phyloP scores from a whole-genome alignment of 768 basidiomycete genomes.

The Mycena indigotica region DNA sequence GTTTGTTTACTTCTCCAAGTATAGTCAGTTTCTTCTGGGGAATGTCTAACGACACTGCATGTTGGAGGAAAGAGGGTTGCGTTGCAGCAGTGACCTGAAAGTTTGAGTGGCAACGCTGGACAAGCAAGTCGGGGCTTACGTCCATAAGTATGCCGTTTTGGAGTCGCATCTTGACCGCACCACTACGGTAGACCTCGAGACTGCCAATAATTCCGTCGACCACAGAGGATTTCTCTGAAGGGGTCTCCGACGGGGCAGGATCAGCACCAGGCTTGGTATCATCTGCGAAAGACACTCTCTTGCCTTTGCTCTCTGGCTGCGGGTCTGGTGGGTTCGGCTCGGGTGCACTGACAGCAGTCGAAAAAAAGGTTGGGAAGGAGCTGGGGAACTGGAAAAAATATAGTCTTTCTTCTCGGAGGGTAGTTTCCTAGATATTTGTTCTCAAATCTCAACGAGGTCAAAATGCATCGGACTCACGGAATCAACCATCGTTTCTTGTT shows the following conservation, averaged over 20 bases:
- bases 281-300: slow-evolving; percentile 66
- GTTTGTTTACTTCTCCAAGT: slow-evolving; percentile 84
- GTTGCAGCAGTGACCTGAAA: slow-evolving; percentile 77
- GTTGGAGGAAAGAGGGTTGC: slow-evolving; percentile 86
- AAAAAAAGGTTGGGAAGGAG: slow-evolving; percentile 75
- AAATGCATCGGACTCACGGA: slow-evolving; percentile 26
- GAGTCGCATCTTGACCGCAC: slow-evolving; percentile 84
- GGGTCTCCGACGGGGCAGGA: slow-evolving; percentile 28
- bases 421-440: slow-evolving; percentile 42
- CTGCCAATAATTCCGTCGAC: slow-evolving; percentile 82
- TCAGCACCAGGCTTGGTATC: slow-evolving; percentile 58
- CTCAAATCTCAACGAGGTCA: slow-evolving; percentile 1
- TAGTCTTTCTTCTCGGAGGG: slow-evolving; percentile 62
- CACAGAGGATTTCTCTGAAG: slow-evolving; percentile 32
- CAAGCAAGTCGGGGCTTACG: slow-evolving; percentile 45
- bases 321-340: slow-evolving; percentile 34
- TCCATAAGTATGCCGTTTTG: slow-evolving; percentile 81
- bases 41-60: slow-evolving; percentile 74
- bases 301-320: slow-evolving; percentile 36
- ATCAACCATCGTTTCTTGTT: slow-evolving; percentile 39
- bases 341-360: slow-evolving; percentile 32
- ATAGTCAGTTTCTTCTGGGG: slow-evolving; percentile 62
- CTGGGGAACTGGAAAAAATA: slow-evolving; percentile 91
- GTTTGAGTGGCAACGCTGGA: slow-evolving; percentile 9
- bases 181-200: slow-evolving; percentile 83